Evolutionary conservation across 352 stramenopile species (phyloP).

Genomic region (Phytophthora crassamura): DNA sequence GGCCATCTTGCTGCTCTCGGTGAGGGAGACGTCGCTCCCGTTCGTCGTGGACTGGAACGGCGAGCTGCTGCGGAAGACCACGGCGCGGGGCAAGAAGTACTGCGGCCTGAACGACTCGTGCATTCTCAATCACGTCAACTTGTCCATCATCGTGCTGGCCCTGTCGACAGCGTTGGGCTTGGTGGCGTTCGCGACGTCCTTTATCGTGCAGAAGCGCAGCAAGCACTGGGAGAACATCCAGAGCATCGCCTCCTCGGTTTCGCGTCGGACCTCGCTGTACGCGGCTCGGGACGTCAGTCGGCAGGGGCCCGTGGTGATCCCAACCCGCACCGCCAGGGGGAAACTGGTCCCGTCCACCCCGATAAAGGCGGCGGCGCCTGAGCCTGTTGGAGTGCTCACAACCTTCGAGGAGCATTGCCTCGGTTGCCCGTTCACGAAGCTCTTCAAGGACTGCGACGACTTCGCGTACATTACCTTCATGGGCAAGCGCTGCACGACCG

Average conservation of each 20-base stretch:
- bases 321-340: background rate
- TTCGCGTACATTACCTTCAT: slow-evolving; percentile 14
- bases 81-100: slow-evolving; percentile 12
- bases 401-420: slow-evolving; percentile 29
- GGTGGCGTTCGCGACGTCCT: slow-evolving; percentile 4
- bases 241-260: background rate
- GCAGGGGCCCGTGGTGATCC: background rate
- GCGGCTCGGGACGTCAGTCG: background rate
- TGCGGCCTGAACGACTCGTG: slow-evolving; percentile 32
- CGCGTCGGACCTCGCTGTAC: background rate
- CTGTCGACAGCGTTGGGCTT: slow-evolving; percentile 3
- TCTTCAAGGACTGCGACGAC: slow-evolving; percentile 33
- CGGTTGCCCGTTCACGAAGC: slow-evolving; percentile 18
- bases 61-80: slow-evolving; percentile 29
- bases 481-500: background rate
- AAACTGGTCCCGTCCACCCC: background rate
- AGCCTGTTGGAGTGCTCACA: background rate
- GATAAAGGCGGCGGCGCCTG: background rate
- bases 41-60: slow-evolving; percentile 24
- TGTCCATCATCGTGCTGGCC: slow-evolving; percentile 5
- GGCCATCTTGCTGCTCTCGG: background rate
- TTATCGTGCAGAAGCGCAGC: slow-evolving; percentile 9
- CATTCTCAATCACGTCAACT: slow-evolving; percentile 23
- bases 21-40: slow-evolving; percentile 8
- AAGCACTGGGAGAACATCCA: slow-evolving; percentile 5